phyloP scores from a whole-genome alignment of 139 green algal genomes.

The Axilococcus clingmanii region DNA sequence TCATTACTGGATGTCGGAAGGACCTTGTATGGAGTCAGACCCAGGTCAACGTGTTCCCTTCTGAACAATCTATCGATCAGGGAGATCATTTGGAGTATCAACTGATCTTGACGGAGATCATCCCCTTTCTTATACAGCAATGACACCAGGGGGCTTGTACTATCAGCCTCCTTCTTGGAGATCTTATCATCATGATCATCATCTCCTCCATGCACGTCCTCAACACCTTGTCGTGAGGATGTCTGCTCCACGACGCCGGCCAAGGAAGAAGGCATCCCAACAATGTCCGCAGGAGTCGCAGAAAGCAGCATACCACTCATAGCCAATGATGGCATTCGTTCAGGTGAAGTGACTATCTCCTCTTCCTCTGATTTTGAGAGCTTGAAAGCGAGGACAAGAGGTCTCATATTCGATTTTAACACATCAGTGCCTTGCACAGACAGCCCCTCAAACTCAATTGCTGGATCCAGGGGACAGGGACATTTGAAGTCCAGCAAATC shows the following conservation, averaged over 20 bases:
- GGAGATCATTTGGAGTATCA: conserved; percentile 78
- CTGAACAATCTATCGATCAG: conserved; percentile 96
- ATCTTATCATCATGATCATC: neutral
- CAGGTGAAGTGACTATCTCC: neutral
- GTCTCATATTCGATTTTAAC: conserved; percentile 86
- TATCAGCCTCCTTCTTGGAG: too few relatives aligned
- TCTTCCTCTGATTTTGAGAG: conserved; percentile 12
- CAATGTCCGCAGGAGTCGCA: neutral
- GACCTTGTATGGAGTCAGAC: conserved; percentile 86
- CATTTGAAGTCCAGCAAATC: conserved; percentile 55
- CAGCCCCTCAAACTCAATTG: conserved; percentile 53
- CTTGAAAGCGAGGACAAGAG: conserved; percentile 67
- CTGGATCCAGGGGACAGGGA: conserved; percentile 69
- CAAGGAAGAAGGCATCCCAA: too few relatives aligned
- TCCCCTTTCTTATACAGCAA: conserved; percentile 98
- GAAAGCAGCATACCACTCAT: neutral
- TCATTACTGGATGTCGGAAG: conserved; percentile 70
- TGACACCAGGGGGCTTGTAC: neutral
- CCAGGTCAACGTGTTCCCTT: conserved; percentile 72
- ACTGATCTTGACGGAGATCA: conserved; percentile 90
- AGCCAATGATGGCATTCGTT: neutral
- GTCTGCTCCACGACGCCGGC: too few relatives aligned
- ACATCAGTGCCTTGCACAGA: conserved; percentile 65
- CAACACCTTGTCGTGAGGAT: neutral
- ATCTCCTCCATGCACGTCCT: neutral